Evolutionary conservation across 352 stramenopile species (phyloP).

Genomic region (Phytophthora fragariae): DNA sequence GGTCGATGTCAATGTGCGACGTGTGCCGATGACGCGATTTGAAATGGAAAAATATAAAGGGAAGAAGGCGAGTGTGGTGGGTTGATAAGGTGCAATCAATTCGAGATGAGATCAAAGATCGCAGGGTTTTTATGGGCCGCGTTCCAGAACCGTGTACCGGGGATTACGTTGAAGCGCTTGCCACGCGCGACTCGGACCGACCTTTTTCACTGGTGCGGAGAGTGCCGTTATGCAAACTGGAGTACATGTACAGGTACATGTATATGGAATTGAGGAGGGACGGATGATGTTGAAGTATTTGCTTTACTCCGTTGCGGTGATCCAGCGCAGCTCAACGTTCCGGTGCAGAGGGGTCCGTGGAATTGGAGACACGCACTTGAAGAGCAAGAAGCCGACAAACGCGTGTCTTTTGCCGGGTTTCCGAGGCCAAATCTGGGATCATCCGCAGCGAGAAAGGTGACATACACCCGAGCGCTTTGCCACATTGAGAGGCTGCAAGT

Average conservation of each 20-base stretch:
- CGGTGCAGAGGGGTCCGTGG: not conserved
- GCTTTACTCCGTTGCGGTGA: slow-evolving; percentile 24
- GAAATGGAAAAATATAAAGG: slow-evolving; percentile 8
- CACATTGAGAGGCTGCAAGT: not conserved
- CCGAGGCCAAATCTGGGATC: not conserved
- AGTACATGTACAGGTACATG: too few relatives aligned
- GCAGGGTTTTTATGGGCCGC: not conserved
- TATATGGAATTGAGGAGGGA: too few relatives aligned
- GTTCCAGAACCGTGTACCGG: slow-evolving; percentile 8
- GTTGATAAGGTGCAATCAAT: slow-evolving; percentile 2
- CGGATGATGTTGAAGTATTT: slow-evolving; percentile 8
- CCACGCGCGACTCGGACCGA: not conserved
- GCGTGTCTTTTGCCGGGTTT: not conserved
- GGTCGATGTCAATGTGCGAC: slow-evolving; percentile 34
- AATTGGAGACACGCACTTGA: not conserved
- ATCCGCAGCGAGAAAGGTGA: not conserved
- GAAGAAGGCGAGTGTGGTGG: too few relatives aligned
- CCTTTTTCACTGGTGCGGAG: slow-evolving; percentile 10
- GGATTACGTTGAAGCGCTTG: slow-evolving; percentile 20
- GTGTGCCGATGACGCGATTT: slow-evolving; percentile 29
- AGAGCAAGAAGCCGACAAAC: not conserved
- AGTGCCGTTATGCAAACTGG: not conserved
- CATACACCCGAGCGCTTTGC: not conserved
- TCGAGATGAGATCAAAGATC: not conserved
- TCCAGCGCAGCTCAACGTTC: not conserved